Evolutionary conservation across 2,329 filamentous ascomycete species (phyloP).

Genomic region (Sporothrix curviconia): DNA sequence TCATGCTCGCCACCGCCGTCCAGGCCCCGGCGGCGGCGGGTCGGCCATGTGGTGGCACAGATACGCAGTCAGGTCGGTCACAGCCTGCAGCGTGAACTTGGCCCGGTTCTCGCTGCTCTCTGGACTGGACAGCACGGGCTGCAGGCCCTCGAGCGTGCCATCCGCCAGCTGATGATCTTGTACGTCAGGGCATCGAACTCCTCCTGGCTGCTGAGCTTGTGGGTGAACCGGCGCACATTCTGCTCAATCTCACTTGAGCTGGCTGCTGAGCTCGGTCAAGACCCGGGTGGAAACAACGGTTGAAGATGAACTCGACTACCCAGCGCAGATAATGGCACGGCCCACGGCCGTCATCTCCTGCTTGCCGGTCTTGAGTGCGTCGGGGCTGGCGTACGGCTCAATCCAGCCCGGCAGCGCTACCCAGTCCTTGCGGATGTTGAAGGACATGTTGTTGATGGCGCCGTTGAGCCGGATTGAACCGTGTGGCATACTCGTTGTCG

Average conservation of each 20-base stretch:
- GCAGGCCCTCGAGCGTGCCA: slow-evolving; percentile 91
- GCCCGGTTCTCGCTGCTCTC: slow-evolving; percentile 60
- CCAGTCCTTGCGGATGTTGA: slow-evolving; percentile 96
- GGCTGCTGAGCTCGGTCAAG: slow-evolving; percentile 69
- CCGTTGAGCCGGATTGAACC: slow-evolving; percentile 89
- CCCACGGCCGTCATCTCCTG: slow-evolving; percentile 98
- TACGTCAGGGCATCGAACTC: slow-evolving; percentile 82
- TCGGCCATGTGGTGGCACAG: slow-evolving; percentile 69
- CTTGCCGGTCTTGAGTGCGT: slow-evolving; percentile 78
- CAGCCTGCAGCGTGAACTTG: slow-evolving; percentile 63
- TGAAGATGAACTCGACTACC: slow-evolving; percentile 86
- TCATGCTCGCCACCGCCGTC: slow-evolving; percentile 85
- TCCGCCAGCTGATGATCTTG: slow-evolving; percentile 87
- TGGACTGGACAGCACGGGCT: slow-evolving; percentile 59
- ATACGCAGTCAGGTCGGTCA: slow-evolving; percentile 59
- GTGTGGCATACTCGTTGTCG: slow-evolving; percentile 84
- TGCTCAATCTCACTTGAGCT: slow-evolving; percentile 81
- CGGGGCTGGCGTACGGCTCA: slow-evolving; percentile 69
- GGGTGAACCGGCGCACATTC: slow-evolving; percentile 74
- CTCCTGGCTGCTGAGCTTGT: slow-evolving; percentile 68
- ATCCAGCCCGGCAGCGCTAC: slow-evolving; percentile 74
- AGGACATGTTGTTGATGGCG: slow-evolving; percentile 88
- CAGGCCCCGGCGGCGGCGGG: slow-evolving; percentile 71
- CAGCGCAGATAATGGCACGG: slow-evolving; percentile 80
- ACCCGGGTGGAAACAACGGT: slow-evolving; percentile 85